These are phyloP conservation scores for Yamadazyma pseudoaaseri DNA, from an alignment of 1,139 yeast genomes.

Conservation along the genomic window DNA sequence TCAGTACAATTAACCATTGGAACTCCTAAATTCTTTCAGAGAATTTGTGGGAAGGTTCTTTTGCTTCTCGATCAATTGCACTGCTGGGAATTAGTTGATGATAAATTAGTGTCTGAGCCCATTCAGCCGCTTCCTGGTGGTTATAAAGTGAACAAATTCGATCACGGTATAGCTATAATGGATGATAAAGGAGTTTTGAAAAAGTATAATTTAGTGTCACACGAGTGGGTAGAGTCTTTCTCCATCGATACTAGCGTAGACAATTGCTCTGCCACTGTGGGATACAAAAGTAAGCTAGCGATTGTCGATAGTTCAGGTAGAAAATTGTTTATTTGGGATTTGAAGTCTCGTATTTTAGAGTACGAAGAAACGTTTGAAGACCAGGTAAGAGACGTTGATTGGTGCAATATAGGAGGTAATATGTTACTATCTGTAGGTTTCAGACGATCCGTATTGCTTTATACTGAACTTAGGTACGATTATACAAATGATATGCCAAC, in stretches of 20 bases:
- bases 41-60: conserved; percentile 14
- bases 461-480: conserved; percentile 83
- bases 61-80: conserved; percentile 25
- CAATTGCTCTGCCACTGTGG: conserved; percentile 57
- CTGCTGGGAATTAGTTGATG: conserved; percentile 28
- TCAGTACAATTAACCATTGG: conserved; percentile 14
- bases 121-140: conserved; percentile 23
- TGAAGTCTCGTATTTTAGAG: conserved; percentile 65
- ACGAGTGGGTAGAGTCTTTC: conserved; percentile 51
- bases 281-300: conserved; percentile 76
- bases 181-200: conserved; percentile 55
- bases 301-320: conserved; percentile 55
- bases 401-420: conserved; percentile 75
- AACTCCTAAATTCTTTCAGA: conserved; percentile 27
- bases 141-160: conserved; percentile 54
- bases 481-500: conserved; percentile 80
- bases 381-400: conserved; percentile 61
- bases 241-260: conserved; percentile 54
- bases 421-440: conserved; percentile 83
- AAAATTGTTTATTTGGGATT: conserved; percentile 74
- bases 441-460: conserved; percentile 56
- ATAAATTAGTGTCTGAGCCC: not conserved
- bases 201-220: conserved; percentile 23
- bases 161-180: conserved; percentile 59
- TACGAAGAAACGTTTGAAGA: conserved; percentile 48